phyloP scores from a whole-genome alignment of 169 alveolate species.

The Haemoproteus tartakovskyi region DNA sequence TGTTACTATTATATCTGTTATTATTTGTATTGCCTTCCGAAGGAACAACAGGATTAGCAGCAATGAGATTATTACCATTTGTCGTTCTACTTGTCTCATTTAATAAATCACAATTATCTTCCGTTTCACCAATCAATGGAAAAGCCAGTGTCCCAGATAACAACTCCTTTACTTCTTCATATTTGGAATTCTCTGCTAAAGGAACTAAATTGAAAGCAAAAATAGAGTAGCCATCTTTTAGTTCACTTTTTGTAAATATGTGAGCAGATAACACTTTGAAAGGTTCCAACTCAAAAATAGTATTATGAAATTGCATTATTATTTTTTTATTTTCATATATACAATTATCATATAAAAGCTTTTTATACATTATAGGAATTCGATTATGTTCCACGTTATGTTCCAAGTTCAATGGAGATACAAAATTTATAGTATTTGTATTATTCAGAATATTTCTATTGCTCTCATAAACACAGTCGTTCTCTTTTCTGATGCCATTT shows the following conservation, averaged over 20 bases:
- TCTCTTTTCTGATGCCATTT: background rate
- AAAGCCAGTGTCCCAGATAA: too few species aligned
- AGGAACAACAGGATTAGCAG: too few species aligned
- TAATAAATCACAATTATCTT: too few species aligned
- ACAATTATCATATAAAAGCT: constrained; percentile 28
- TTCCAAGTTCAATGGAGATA: constrained; percentile 9
- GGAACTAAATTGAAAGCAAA: constrained; percentile 39
- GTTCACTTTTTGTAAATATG: constrained; percentile 9
- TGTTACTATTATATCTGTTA: background rate
- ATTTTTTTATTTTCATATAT: constrained; percentile 16
- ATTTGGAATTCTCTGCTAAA: too few species aligned
- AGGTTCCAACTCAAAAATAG: constrained; percentile 9
- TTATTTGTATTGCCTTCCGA: background rate
- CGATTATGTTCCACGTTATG: constrained; percentile 3
- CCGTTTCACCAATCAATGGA: too few species aligned
- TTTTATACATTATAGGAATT: constrained; percentile 39
- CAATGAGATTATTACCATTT: too few species aligned
- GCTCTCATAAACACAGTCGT: too few species aligned
- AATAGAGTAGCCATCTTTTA: constrained; percentile 32
- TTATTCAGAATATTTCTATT: background rate
- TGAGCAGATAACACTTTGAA: constrained; percentile 20
- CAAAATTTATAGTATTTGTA: constrained; percentile 9
- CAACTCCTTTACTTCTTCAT: too few species aligned
- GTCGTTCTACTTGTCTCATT: too few species aligned
- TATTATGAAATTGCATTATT: constrained; percentile 27